Evolutionary conservation across 345 rosid species (phyloP).

Genomic region (Citrus cavaleriei): DNA sequence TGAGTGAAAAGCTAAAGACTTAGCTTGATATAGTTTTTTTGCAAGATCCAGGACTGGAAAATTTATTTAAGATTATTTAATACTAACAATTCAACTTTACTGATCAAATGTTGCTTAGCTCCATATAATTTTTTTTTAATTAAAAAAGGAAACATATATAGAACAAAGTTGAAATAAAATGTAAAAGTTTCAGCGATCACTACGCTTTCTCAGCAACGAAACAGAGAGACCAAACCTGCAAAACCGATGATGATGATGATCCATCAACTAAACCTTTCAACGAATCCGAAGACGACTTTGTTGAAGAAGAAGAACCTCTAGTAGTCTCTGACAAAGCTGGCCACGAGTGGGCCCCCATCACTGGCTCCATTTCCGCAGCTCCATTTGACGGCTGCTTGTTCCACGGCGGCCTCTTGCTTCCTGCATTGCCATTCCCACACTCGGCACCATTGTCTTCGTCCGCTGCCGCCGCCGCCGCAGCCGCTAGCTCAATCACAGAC

Average conservation of each 20-base stretch:
- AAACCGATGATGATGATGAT: slow-evolving; percentile 30
- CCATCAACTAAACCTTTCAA: slow-evolving; percentile 41
- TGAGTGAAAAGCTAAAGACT: neutral
- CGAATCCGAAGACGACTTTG: slow-evolving; percentile 36
- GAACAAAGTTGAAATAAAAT: neutral
- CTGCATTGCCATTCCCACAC: slow-evolving; percentile 41
- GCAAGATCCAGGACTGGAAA: neutral
- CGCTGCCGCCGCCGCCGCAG: neutral
- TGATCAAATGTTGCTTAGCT: neutral
- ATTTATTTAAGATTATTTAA: neutral
- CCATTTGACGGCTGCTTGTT: slow-evolving; percentile 68
- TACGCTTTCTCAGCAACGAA: slow-evolving; percentile 9
- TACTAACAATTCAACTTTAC: neutral
- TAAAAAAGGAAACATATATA: neutral
- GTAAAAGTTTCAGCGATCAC: neutral
- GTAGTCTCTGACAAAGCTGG: slow-evolving; percentile 64
- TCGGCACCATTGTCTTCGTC: slow-evolving; percentile 40
- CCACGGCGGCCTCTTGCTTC: slow-evolving; percentile 74
- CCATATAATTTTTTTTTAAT: neutral
- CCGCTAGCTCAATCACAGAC: slow-evolving; percentile 12
- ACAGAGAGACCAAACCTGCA: slow-evolving; percentile 34
- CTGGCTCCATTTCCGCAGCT: slow-evolving; percentile 44
- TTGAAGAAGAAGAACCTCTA: slow-evolving; percentile 33
- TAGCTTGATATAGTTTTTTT: neutral
- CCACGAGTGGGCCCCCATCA: slow-evolving; percentile 63